A percentile compares a stretch with the other conserved stretches of the same genome.
phyloP scores from a whole-genome alignment of 2,329 filamentous ascomycete genomes.

The Colletotrichum simmondsii region DNA sequence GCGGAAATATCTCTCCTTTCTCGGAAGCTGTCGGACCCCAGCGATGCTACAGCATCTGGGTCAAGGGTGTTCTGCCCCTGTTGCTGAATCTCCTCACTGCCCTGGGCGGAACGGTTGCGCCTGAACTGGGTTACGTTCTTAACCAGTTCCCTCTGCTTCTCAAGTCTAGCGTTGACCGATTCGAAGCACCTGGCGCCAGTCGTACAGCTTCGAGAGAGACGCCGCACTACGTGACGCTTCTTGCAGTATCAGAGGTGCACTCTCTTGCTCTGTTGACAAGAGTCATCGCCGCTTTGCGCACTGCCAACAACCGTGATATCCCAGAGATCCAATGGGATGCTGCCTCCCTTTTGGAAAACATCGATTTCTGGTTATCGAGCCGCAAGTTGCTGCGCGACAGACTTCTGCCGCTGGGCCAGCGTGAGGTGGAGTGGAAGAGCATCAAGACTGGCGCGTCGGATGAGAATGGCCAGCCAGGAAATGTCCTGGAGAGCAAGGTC shows the following conservation, averaged over 20 bases:
- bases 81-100: conserved; percentile 88
- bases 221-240: conserved; percentile 76
- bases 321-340: conserved; percentile 81
- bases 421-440: conserved; percentile 73
- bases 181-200: conserved; percentile 71
- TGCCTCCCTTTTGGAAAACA: conserved; percentile 78
- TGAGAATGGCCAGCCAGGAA: conserved; percentile 53
- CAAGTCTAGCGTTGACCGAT: conserved; percentile 74
- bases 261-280: conserved; percentile 80
- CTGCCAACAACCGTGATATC: conserved; percentile 77
- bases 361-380: conserved; percentile 82
- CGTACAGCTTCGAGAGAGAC: conserved; percentile 60
- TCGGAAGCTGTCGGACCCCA: conserved; percentile 74
- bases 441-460: conserved; percentile 50
- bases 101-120: conserved; percentile 82
- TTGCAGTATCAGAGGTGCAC: conserved; percentile 81
- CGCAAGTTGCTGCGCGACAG: conserved; percentile 76
- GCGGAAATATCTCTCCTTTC: conserved; percentile 79
- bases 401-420: conserved; percentile 77
- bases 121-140: conserved; percentile 86
- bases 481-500: conserved; percentile 79
- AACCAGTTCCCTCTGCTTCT: conserved; percentile 90
- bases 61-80: conserved; percentile 85
- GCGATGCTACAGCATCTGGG: conserved; percentile 91
- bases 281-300: conserved; percentile 75